Percentiles rank a stretch among this genome's conserved stretches.
Conservation (phyloP, 2,329 filamentous ascomycete species). For the Blumeria graminis region DNA sequence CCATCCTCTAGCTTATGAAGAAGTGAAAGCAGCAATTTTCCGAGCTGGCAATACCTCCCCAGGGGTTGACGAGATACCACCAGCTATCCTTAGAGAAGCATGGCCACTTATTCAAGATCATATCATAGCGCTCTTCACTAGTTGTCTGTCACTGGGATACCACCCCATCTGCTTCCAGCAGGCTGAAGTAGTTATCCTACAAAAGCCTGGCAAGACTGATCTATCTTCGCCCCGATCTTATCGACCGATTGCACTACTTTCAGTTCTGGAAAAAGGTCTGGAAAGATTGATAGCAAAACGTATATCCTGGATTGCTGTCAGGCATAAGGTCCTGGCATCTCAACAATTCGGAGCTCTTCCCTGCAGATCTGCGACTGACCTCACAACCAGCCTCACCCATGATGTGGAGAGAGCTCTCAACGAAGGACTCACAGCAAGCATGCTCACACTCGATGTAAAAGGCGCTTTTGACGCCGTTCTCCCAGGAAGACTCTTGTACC, state of each 20-base stretch:
- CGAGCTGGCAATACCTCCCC: neutral
- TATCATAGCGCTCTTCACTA: neutral
- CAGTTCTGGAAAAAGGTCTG: neutral
- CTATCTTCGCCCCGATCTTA: neutral
- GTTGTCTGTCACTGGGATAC: neutral
- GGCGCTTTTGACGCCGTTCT: neutral
- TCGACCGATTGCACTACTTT: neutral
- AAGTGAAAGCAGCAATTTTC: neutral
- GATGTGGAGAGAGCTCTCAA: neutral
- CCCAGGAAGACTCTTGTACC: neutral
- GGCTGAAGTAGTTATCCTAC: neutral
- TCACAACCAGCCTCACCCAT: neutral
- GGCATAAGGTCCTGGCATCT: neutral
- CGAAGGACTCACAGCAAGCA: neutral
- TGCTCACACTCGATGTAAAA: neutral
- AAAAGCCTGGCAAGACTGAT: neutral
- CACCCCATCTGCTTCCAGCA: neutral
- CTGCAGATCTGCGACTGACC: neutral
- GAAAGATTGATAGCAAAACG: neutral
- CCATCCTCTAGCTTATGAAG: neutral
- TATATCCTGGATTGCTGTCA: neutral
- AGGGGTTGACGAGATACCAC: neutral
- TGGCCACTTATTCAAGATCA: neutral
- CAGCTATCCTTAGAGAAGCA: neutral
- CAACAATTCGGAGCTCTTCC: neutral